A percentile compares a stretch with the other conserved stretches of the same genome.
Evolutionary conservation across 2,329 filamentous ascomycete species (phyloP).

Genomic region (Aspergillus versicolor): DNA sequence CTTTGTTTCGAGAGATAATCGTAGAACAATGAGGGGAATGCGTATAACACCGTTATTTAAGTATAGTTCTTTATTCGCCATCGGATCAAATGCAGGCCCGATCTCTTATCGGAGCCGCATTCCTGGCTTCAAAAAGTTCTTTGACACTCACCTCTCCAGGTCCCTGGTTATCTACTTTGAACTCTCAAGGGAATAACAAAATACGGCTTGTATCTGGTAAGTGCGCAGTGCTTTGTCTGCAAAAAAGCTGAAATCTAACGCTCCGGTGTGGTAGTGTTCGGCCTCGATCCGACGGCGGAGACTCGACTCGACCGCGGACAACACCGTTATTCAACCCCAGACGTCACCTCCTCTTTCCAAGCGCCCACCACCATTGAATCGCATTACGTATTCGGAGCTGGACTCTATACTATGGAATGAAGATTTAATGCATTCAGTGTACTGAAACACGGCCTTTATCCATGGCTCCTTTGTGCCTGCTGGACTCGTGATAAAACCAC

Average conservation of each 20-base stretch:
- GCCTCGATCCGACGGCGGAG: slow-evolving; percentile 12
- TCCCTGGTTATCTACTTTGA: slow-evolving; percentile 1
- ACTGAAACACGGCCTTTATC: slow-evolving; percentile 14
- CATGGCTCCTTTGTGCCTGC: slow-evolving; percentile 17
- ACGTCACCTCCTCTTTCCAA: neutral
- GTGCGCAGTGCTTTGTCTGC: neutral
- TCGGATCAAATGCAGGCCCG: slow-evolving; percentile 26
- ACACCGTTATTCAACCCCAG: slow-evolving; percentile 2
- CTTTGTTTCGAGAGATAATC: neutral
- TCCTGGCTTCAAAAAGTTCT: slow-evolving; percentile 17
- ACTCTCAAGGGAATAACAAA: neutral
- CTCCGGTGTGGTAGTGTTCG: slow-evolving; percentile 3
- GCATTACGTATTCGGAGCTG: slow-evolving; percentile 10
- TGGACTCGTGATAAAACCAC: slow-evolving; percentile 11
- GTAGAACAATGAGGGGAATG: neutral
- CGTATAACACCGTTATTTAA: neutral
- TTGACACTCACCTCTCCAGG: neutral
- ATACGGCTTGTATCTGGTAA: neutral
- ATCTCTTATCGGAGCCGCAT: slow-evolving; percentile 23
- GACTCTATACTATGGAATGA: slow-evolving; percentile 14
- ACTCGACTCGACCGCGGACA: slow-evolving; percentile 10
- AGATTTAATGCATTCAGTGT: slow-evolving; percentile 13
- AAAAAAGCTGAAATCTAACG: slow-evolving; percentile 1
- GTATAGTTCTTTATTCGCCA: neutral
- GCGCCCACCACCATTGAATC: neutral